Evolutionary conservation across 2,329 filamentous ascomycete genomes (phyloP).

Genomic region (Eutypa lata): DNA sequence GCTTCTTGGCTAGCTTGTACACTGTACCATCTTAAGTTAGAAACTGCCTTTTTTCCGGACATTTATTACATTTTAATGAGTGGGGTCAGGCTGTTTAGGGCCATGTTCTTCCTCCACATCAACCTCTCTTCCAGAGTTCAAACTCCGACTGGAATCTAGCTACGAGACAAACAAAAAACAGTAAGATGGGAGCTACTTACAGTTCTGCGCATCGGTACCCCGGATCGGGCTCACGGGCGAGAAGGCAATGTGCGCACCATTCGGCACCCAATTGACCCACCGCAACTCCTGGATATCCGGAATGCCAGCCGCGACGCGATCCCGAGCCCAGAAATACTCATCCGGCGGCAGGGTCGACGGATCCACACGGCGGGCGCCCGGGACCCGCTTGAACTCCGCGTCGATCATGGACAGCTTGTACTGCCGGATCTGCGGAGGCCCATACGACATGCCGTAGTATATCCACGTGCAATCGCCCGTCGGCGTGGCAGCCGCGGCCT

Average conservation of each 20-base stretch:
- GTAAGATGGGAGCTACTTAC: too few relatives aligned
- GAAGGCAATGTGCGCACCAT: constrained; percentile 41
- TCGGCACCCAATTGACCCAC: constrained; percentile 40
- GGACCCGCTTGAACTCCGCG: constrained; percentile 27
- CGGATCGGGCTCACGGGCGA: constrained; percentile 43
- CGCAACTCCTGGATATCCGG: constrained; percentile 37
- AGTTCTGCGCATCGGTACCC: constrained; percentile 32
- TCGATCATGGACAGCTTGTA: constrained; percentile 33
- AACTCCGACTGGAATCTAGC: too few relatives aligned
- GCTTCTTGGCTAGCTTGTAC: constrained; percentile 31
- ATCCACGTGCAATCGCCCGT: constrained; percentile 33
- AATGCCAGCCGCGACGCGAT: constrained; percentile 30
- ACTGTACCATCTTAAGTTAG: too few relatives aligned
- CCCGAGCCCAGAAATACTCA: constrained; percentile 30
- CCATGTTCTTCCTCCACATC: too few relatives aligned
- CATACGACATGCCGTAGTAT: constrained; percentile 34
- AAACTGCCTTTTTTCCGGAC: too few relatives aligned
- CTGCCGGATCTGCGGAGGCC: constrained; percentile 29
- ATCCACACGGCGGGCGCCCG: constrained; percentile 28
- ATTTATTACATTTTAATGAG: too few relatives aligned
- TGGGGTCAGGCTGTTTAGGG: too few relatives aligned
- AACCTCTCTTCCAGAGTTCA: too few relatives aligned
- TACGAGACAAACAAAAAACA: too few relatives aligned
- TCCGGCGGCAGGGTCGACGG: constrained; percentile 31
- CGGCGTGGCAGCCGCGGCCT: constrained; percentile 23